Percentiles rank a stretch among this genome's conserved stretches.
Evolutionary conservation across 495 filamentous ascomycete genomes (phyloP).

Genomic region (Daldinia grandis): DNA sequence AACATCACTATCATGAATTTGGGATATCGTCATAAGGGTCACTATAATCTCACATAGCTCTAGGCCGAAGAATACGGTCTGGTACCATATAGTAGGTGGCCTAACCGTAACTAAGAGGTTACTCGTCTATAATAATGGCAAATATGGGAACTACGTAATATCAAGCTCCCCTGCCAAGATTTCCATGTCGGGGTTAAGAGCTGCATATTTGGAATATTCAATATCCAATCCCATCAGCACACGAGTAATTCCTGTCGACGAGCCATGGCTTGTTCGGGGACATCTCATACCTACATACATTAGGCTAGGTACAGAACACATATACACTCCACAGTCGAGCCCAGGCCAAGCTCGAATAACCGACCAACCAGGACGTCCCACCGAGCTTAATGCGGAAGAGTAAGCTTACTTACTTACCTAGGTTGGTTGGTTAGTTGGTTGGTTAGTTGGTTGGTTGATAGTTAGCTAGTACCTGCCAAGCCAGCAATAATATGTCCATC

Average conservation of each 20-base stretch:
- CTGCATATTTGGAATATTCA: neutral
- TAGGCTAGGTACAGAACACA: neutral
- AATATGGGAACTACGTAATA: neutral
- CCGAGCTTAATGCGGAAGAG: neutral
- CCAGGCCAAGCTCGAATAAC: neutral
- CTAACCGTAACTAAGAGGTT: neutral
- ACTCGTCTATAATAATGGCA: neutral
- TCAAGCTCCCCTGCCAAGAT: neutral
- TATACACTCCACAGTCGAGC: neutral
- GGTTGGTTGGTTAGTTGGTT: too few relatives aligned
- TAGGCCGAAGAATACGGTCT: neutral
- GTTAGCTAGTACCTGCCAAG: neutral
- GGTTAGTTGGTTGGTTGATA: too few relatives aligned
- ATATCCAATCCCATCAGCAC: neutral
- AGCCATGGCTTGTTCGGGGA: neutral
- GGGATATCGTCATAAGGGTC: neutral
- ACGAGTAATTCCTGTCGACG: neutral
- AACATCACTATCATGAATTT: neutral
- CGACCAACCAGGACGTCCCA: neutral
- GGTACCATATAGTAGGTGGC: neutral
- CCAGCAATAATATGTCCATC: neutral
- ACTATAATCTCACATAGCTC: neutral
- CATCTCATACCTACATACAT: neutral
- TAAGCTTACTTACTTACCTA: too few relatives aligned
- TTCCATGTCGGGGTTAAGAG: neutral